These are phyloP conservation scores for Penicillium sp. DNA, from an alignment of 2,329 filamentous ascomycete species.

Conservation along the genomic window DNA sequence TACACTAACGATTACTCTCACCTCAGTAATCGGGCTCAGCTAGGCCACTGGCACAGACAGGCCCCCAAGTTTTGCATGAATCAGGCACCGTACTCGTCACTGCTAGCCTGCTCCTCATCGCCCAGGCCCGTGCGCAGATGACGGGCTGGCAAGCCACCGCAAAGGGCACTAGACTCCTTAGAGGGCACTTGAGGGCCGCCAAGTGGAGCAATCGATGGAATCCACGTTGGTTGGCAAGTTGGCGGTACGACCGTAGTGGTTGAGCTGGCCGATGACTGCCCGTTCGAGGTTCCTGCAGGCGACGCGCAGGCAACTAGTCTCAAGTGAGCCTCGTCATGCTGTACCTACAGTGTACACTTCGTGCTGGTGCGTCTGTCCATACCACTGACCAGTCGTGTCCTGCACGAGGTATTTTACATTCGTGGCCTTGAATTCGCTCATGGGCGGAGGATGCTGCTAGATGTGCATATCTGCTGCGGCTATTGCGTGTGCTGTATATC, in stretches of 20 bases:
- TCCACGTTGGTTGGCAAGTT: neutral
- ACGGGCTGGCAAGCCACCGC: slow-evolving; percentile 14
- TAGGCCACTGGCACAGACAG: neutral
- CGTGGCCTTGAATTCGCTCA: slow-evolving; percentile 1
- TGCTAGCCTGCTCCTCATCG: neutral
- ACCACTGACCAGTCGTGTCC: neutral
- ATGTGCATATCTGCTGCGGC: neutral
- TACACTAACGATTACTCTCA: no score
- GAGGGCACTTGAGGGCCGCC: no score
- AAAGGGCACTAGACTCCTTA: neutral
- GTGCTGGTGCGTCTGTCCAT: no score
- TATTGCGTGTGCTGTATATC: neutral
- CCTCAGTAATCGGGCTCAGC: no score
- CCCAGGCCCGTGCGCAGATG: slow-evolving; percentile 16
- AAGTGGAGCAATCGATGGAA: neutral
- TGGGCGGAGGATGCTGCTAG: neutral
- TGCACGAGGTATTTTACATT: neutral
- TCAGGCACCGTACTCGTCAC: slow-evolving; percentile 2
- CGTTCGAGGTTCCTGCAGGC: slow-evolving; percentile 28
- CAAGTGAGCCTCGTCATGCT: slow-evolving; percentile 5
- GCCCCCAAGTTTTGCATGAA: neutral
- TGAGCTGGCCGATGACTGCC: slow-evolving; percentile 19
- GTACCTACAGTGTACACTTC: neutral
- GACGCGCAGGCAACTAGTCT: slow-evolving; percentile 9
- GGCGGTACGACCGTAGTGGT: neutral